Base-by-base conservation (phyloP, 78 protist species). In the Chrysochromulina parva region DNA sequence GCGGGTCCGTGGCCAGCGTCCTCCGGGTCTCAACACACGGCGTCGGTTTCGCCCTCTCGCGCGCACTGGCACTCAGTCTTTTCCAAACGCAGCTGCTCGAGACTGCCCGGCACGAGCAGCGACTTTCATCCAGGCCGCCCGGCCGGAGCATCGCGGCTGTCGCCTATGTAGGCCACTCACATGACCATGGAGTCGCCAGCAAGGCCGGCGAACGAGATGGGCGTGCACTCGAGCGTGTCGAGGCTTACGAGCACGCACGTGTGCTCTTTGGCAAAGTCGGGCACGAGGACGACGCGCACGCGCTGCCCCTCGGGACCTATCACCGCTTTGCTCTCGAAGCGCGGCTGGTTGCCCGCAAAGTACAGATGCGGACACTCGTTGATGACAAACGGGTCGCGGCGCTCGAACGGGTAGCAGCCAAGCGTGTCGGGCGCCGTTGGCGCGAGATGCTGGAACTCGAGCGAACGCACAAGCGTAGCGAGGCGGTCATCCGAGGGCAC, bases 381-480 rank as follows among this genome's bases (percentile, higher is more conserved):
- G 5, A 92, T 3, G 3, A 93, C 13, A 50, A 94, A 94, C 0
- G 96, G 96, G n/a, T 94, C 96, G 13, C 1, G 0, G 28, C 52
- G 14, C 2, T 0, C 19, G 59, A 81, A 94, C 3, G 95, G 94
- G 81, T 53, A 91, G 92, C 95, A 94, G 3, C 91, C 80, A 50
- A 94, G 88, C 28, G 96, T 92, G 88, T 94, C 94, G 14, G 94
- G 94, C 9, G 95, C 94, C 1, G 94, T 93, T 1, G 96, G 96
- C n/a, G 94, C 92, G 4, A 94, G 0, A 85, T 94, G 94, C 1
- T 92, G 78, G 84, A 88, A 22, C n/a, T 81, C 57, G 26, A 92
- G 89, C 5, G 73, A 87, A 10, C 0, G 17, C 16, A n/a, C 87
- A 0, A 94, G 55, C 20, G 52, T 0, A 10, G 4, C 66, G 7